Evolutionary conservation across 192 early-diverging fungal genomes (phyloP), one percentile per base, ranked within the genome.

Genomic region (Dissophora globulifera): DNA sequence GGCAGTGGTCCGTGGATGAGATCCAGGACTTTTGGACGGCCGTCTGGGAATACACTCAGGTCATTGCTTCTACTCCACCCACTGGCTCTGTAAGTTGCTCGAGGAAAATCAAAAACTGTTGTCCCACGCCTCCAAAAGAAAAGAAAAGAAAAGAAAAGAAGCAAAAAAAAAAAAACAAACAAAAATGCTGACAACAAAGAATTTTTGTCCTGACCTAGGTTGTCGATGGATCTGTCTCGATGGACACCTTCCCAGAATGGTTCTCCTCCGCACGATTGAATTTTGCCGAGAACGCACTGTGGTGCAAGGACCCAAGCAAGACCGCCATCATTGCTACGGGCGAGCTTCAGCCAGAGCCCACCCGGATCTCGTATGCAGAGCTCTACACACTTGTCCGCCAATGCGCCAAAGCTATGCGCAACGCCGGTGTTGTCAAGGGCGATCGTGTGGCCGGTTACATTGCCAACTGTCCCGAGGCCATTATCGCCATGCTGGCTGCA

Each of bases 171-270:
- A n/a, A n/a, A n/a, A n/a, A n/a, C n/a, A n/a, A n/a, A n/a, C n/a
- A n/a, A n/a, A n/a, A n/a, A n/a, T n/a, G n/a, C n/a, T n/a, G n/a
- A n/a, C n/a, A n/a, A n/a, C n/a, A n/a, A n/a, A n/a, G n/a, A n/a
- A n/a, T n/a, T n/a, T n/a, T n/a, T n/a, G n/a, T n/a, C n/a, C 23
- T 47, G 20, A 25, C 30, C 9, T 64, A 81, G 50, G 91, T 95
- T 8, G 67, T 99, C 6, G 93, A 96, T 65, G 63, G 78, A 23
- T 62, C 71, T 23, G 87, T 85, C 27, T 83, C 86, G 4, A 99
- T 99, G 93, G 91, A 93, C 72, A 57, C 80, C 31, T 93, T 97
- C 54, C 95, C 97, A 13, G 87, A 87, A 47, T 99, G 97, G 97
- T 99, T 97, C 78, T 29, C 69, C n/a, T 94, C 90, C 3, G 85